Base-by-base conservation (phyloP, 306 rosid species). In the Clitoria ternatea region DNA sequence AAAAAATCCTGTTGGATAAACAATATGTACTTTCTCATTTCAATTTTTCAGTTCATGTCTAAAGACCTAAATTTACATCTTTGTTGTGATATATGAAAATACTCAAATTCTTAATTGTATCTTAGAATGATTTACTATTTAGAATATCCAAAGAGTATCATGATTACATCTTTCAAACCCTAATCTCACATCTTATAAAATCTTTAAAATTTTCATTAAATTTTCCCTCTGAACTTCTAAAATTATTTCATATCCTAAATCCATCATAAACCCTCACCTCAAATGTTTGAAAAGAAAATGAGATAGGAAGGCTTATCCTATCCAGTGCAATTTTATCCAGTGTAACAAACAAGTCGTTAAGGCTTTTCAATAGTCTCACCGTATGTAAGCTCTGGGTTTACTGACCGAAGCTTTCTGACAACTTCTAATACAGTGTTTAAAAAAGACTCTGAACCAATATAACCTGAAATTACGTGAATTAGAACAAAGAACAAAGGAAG, bases 371-470 rank as follows among this genome's bases (percentile, higher is more conserved):
- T 11, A 70, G 40, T 45, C 77, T 72, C 56, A 78, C 82, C 97
- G 59, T 91, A 91, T 66, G 57, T 87, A 45, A 91, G 91, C 33
- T 70, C 75, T 32, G 97, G 97, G 80, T 91, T 89, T 66, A 77
- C 48, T 23, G 88, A 57, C 27, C 97, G 91, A 73, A 91, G 93
- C 83, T 84, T 89, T 47, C 69, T 42, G 73, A 89, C 87, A 67
- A 91, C 97, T 70, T 91, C 81, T 85, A 89, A 79, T 33, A 91
- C 85, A 13, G 88, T 79, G 79, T 62, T 79, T 56, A 91, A 84
- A 77, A 91, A 91, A 56, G 97, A 89, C 76, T 85, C 97, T 29
- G 96, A 90, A 76, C 96, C 96, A 60, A 90, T 91, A 78, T 91
- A 91, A 69, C 97, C 97, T 91, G 89, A 73, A 74, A 72, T 12